Percentiles rank a stretch among this genome's conserved stretches.
These are phyloP conservation scores for Yarrowia osloensis DNA, from an alignment of 805 yeast species.

Conservation along the genomic window DNA sequence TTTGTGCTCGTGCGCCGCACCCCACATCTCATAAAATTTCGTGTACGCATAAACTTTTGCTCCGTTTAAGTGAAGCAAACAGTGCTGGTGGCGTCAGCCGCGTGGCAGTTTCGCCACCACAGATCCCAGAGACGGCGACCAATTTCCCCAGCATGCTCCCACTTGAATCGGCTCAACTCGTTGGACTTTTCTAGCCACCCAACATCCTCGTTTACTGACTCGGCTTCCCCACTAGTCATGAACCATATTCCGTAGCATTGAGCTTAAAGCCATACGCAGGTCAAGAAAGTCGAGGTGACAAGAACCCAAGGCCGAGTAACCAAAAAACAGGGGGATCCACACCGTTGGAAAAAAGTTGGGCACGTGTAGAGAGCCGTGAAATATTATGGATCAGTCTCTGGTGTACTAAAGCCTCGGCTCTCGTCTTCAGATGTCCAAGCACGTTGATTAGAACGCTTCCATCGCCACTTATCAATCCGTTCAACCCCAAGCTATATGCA, in stretches of 20 bases:
- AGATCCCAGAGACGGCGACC: too few relatives aligned
- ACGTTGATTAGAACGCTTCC: background rate
- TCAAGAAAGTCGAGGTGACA: background rate
- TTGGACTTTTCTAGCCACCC: background rate
- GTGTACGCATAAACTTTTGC: constrained; percentile 20
- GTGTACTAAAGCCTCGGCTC: background rate
- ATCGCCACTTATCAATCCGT: background rate
- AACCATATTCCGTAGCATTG: background rate
- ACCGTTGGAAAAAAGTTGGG: background rate
- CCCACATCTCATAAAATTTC: constrained; percentile 29
- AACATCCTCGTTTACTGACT: background rate
- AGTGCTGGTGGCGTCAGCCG: background rate
- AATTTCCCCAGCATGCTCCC: too few relatives aligned
- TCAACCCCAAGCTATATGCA: constrained; percentile 28
- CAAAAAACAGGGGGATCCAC: background rate
- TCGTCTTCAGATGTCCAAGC: background rate
- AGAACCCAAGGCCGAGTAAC: background rate
- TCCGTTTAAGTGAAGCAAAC: background rate
- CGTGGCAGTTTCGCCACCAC: too few relatives aligned
- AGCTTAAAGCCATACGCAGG: constrained; percentile 25
- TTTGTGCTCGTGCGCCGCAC: constrained; percentile 24
- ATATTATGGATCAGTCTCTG: background rate
- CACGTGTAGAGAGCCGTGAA: background rate
- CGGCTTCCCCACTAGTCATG: constrained; percentile 25
- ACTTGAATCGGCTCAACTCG: too few relatives aligned